Evolutionary conservation across 2,329 filamentous ascomycete species (phyloP), one percentile per base, ranked within the genome.

Genomic region (Ophiosphaerella narmari): DNA sequence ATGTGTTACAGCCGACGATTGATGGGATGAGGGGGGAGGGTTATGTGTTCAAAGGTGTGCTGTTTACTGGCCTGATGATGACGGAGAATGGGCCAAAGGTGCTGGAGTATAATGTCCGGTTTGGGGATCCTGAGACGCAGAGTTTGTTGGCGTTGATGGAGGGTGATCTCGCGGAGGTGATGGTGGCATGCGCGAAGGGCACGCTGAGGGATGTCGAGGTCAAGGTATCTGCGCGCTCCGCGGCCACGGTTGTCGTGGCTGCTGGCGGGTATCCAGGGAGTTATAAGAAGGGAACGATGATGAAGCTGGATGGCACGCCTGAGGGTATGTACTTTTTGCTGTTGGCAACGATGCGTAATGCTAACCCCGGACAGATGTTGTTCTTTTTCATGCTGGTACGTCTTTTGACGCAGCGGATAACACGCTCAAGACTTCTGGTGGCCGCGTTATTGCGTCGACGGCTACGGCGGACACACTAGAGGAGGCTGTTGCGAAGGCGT

Each of bases 61-160:
- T 95, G 14, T 94, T 94, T 74, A 94, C 90, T 1, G 94, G 92
- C n/a, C 78, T 96, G 35, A 97, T 97, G 91, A 89, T 97, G 77
- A 94, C 91, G 21, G 84, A 85, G 62, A 74, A 80, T 39, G 92
- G 92, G 0, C 86, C 91, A 37, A 91, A 90, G 74, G 87, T 91
- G 7, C 81, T 96, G 45, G 91, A 96, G 75, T 97, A 96, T 79
- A 96, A 96, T 65, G 91, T 96, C 42, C 86, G 92, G 49, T 95
- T 95, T 67, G 92, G 92, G 40, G 91, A 96, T 68, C 92, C 92
- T 2, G 92, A 96, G 75, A 94, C 90, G 0, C 91, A 96, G 76
- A 94, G 89, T 2, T 81, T 96, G 16, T 79, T 97, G 9, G 86
- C 90, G 8, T 80, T 97, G 14, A 81, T 97, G 66, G 86, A 94